A percentile compares a stretch with the other conserved stretches of the same genome.
Evolutionary conservation across 768 basidiomycete species (phyloP).

Genomic region (Antrodiella citrinella): DNA sequence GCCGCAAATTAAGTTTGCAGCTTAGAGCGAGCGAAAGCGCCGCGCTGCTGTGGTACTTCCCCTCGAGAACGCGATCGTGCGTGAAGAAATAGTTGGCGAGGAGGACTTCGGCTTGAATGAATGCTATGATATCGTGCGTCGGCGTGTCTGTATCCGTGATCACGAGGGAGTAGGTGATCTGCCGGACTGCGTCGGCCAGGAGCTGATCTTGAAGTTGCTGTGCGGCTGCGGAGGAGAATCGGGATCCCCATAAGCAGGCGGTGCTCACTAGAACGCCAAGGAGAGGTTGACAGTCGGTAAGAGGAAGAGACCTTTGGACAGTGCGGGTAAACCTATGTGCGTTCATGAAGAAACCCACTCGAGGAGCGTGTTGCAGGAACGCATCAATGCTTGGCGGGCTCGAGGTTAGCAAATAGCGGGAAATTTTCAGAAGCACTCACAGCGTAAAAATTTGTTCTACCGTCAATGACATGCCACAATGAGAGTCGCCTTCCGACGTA

Average conservation of each 20-base stretch:
- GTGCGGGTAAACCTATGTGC: conserved; percentile 29
- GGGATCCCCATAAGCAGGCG: conserved; percentile 28
- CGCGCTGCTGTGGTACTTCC: neutral
- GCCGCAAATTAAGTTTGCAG: neutral
- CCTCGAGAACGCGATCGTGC: neutral
- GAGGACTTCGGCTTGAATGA: neutral
- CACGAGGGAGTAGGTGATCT: conserved; percentile 21
- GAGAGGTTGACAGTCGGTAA: neutral
- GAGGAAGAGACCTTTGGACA: neutral
- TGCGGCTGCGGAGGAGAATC: conserved; percentile 12
- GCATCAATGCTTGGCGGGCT: conserved; percentile 49
- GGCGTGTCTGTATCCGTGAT: conserved; percentile 34
- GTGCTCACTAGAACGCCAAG: conserved; percentile 7
- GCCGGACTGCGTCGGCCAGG: conserved; percentile 21
- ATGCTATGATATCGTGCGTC: neutral
- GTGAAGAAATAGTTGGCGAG: neutral
- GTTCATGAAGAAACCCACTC: conserved; percentile 64
- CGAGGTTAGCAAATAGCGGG: too few species aligned
- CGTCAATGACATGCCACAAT: too few species aligned
- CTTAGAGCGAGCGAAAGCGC: neutral
- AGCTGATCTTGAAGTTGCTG: neutral
- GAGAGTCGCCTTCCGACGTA: too few species aligned
- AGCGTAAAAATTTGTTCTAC: too few species aligned
- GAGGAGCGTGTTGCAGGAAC: conserved; percentile 48
- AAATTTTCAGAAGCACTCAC: too few species aligned